Base-by-base conservation (phyloP, 495 filamentous ascomycete genomes). In the Cenococcum geophilum region DNA sequence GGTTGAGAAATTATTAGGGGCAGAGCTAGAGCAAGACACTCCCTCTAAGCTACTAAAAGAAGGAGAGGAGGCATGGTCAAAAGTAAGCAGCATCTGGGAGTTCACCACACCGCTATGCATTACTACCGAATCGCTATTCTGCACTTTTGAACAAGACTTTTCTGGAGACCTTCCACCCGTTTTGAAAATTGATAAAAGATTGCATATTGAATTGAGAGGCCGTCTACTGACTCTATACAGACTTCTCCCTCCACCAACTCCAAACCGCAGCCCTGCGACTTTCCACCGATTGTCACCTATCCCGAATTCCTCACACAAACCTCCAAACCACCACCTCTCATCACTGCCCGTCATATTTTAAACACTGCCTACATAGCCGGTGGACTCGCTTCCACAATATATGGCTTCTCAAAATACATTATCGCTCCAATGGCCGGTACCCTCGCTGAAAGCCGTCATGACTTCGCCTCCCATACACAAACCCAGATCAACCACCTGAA, bases 251-350 rank as follows among this genome's bases (percentile, higher is more conserved):
- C 48, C 34, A 36, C 57, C 6, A 18, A 51, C 14, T 51, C 62
- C 5, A 51, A 40, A 35, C 43, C 60, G 20, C 63, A 42, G 23
- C 52, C 35, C 18, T 49, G 72, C 68, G 82, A 87, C 62, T 76
- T 83, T 21, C 82, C 90, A 22, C 95, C 92, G n/a, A 91, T 98
- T 65, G 87, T 97, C 68, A 98, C 93, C 23, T 97, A 97, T 75
- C 93, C 93, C 51, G 93, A 98, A 74, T 97, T 96, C 75, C 85
- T 97, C 65, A 78, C 80, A 55, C 75, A 84, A 50, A 71, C 80
- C 10, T 66, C 75, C 54, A 89, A 87, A 34, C 84, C 89, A 8
- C 83, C 86, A 0, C 91, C 93, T 0, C 76, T 97, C 1, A 80
- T 97, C 35, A 93, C 90, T 16, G 81, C 86, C 60, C 76, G 79